Base-by-base conservation (phyloP, 2,329 filamentous ascomycete genomes). In the Plenodomus biglobosus region DNA sequence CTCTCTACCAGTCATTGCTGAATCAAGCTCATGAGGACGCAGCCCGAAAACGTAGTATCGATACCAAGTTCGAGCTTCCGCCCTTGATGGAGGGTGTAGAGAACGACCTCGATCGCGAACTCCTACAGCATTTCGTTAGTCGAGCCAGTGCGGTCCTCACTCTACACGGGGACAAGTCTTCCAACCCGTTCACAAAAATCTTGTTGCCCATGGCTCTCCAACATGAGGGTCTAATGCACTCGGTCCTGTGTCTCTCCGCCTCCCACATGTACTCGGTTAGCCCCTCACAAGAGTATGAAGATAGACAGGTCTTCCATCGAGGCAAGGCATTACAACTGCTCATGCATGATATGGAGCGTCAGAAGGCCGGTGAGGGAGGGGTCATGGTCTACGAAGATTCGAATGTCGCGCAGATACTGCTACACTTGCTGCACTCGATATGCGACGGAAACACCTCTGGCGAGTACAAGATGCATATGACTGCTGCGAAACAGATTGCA, bases 151-250 rank as follows among this genome's bases (percentile, higher is more conserved):
- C 85, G 35, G 86, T 94, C 1, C 78, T 96, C 42, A 95, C 88
- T 1, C 81, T 95, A 16, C 88, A 92, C 64, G 86, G 86, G 41
- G 88, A 92, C 66, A 81, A 86, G 52, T 85, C 55, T 17, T 59
- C 85, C 50, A 95, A 95, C 59, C 89, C 90, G 1, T 95, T 95
- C 75, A 89, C 89, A 65, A 87, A 90, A 56, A 86, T 94, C 57
- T 76, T 96, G 30, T 78, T 95, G 2, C 88, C 89, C 1, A 87
- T 95, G 75, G 90, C 91, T 2, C 84, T 88, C 36, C 80, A 85
- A 51, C 86, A 95, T 66, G 80, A 85, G 53, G 90, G 90, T 11
- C 77, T 96, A 43, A 95, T 96, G 90, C 91, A 96, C 69, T 94
- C 90, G 10, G 84, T 96, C 41, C 80, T 96, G 44, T 90, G 88